Evolutionary conservation across 1,284 basidiomycete species (phyloP).

Genomic region (Microbotryum saponariae): DNA sequence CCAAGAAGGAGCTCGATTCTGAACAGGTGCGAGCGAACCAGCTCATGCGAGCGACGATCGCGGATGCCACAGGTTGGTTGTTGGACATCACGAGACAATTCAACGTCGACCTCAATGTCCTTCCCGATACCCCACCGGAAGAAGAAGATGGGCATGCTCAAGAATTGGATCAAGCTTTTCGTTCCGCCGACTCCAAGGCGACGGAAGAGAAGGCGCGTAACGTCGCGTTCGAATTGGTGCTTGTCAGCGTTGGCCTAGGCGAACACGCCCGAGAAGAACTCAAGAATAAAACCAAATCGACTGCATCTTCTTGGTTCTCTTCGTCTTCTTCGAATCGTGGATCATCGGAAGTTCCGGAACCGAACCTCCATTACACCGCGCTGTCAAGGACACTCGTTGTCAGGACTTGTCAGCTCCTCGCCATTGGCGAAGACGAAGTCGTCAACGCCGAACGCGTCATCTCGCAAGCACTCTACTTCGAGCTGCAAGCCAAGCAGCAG

Average conservation of each 20-base stretch:
- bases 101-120: slow-evolving; percentile 9
- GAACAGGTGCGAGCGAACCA: slow-evolving; percentile 11
- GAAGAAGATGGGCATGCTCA: too few relatives aligned
- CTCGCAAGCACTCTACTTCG: slow-evolving; percentile 42
- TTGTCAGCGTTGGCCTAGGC: slow-evolving; percentile 24
- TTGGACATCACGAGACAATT: slow-evolving; percentile 13
- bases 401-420: slow-evolving; percentile 39
- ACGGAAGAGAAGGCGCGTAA: slow-evolving; percentile 13
- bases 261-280: slow-evolving; percentile 1
- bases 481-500: slow-evolving; percentile 35
- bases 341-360: background rate
- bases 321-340: background rate
- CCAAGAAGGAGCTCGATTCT: slow-evolving; percentile 9
- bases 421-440: slow-evolving; percentile 36
- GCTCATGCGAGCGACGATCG: background rate
- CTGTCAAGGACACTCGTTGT: slow-evolving; percentile 40
- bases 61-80: slow-evolving; percentile 14
- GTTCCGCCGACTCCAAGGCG: background rate
- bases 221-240: slow-evolving; percentile 21
- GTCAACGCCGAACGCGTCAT: slow-evolving; percentile 38
- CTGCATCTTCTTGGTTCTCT: background rate
- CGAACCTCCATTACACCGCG: slow-evolving; percentile 41
- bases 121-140: slow-evolving; percentile 5
- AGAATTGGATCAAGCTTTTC: too few relatives aligned
- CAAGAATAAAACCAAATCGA: slow-evolving; percentile 5